Evolutionary conservation across 2,329 filamentous ascomycete genomes (phyloP).

Genomic region (Trichoderma harzianum): DNA sequence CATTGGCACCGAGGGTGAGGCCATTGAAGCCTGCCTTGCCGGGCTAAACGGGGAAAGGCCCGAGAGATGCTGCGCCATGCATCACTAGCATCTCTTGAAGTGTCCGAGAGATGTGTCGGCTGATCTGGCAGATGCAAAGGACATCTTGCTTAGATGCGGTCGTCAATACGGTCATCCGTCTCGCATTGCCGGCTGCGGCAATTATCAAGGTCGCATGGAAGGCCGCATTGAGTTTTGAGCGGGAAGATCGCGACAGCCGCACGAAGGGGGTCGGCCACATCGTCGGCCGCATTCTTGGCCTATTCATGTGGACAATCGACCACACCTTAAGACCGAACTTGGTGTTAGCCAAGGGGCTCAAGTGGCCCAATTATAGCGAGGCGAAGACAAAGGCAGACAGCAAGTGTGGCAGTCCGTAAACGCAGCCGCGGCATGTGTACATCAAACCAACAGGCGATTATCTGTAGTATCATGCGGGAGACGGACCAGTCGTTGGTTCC

Average conservation of each 20-base stretch:
- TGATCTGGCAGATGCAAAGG: not conserved
- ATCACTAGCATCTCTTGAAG: not conserved
- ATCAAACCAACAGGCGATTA: not conserved
- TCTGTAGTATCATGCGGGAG: not conserved
- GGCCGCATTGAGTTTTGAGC: constrained; percentile 20
- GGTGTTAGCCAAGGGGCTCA: not conserved
- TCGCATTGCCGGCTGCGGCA: constrained; percentile 15
- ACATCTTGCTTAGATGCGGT: not conserved
- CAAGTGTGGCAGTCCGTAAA: not conserved
- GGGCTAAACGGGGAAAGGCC: not conserved
- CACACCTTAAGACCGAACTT: not conserved
- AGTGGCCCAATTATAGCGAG: not conserved
- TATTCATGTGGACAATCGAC: not conserved
- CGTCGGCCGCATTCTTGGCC: not conserved
- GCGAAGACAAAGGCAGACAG: not conserved
- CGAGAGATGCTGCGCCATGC: constrained; percentile 11
- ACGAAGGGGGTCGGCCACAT: not conserved
- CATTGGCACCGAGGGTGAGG: not conserved
- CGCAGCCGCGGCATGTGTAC: constrained; percentile 3
- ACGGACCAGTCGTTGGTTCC: not conserved
- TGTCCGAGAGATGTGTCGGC: not conserved
- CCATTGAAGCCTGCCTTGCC: constrained; percentile 1
- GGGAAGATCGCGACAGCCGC: constrained; percentile 18
- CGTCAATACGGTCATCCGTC: not conserved
- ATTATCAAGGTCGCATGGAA: constrained; percentile 16